Conservation (phyloP, 768 basidiomycete genomes). For the Lactarius indigo region DNA sequence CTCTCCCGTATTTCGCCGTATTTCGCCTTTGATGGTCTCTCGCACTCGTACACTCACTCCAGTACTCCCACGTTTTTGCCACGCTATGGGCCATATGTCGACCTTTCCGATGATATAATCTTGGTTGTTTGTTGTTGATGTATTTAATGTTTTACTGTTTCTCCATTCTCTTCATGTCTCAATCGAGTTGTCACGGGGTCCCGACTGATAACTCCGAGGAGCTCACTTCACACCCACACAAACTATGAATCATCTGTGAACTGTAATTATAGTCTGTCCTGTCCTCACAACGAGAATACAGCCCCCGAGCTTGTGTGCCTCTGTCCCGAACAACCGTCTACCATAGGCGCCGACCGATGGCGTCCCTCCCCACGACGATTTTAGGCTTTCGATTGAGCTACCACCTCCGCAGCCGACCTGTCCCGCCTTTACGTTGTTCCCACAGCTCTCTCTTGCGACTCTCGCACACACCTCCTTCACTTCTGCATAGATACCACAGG, state of each 20-base stretch:
- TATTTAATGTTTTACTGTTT: conserved; percentile 10
- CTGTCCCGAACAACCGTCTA: background rate
- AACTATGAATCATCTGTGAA: background rate
- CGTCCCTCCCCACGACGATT: background rate
- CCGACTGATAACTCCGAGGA: background rate
- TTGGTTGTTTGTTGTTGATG: conserved; percentile 10
- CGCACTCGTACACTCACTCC: background rate
- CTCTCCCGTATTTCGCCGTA: background rate
- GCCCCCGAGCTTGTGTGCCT: background rate
- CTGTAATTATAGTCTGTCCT: background rate
- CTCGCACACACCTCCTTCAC: background rate
- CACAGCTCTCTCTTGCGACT: background rate
- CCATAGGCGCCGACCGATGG: conserved; percentile 12
- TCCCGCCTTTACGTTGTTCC: background rate
- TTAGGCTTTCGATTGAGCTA: background rate
- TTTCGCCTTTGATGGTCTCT: conserved; percentile 3
- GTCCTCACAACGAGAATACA: background rate
- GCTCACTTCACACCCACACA: background rate
- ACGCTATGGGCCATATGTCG: conserved; percentile 5
- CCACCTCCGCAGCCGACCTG: background rate
- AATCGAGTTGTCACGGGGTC: background rate
- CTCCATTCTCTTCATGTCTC: background rate
- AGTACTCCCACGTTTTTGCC: conserved; percentile 5
- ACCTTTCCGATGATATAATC: conserved; percentile 2
- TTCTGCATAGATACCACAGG: background rate